These are phyloP conservation scores for Haplosporangium gracile DNA, from an alignment of 192 early-diverging fungal genomes.

Conservation along the genomic window DNA sequence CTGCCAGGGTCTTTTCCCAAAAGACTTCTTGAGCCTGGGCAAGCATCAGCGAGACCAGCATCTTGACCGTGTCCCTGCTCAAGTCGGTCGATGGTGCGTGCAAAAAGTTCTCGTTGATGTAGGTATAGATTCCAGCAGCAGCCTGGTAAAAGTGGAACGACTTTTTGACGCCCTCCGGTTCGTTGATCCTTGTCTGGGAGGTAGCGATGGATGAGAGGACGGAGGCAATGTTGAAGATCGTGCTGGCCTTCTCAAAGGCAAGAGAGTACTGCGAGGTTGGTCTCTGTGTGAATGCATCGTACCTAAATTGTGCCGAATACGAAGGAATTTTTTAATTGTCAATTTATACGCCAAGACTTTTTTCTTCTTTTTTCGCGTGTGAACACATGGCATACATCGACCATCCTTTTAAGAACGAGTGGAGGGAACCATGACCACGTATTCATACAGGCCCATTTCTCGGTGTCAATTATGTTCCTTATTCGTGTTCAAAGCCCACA, in stretches of 20 bases:
- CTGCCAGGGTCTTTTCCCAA: slow-evolving; percentile 85
- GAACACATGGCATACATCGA: background rate
- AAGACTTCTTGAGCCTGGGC: slow-evolving; percentile 97
- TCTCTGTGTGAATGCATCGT: slow-evolving; percentile 89
- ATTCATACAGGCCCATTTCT: background rate
- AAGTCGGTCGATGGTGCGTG: slow-evolving; percentile 96
- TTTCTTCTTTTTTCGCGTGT: background rate
- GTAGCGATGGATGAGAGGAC: slow-evolving; percentile 82
- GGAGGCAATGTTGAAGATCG: slow-evolving; percentile 95
- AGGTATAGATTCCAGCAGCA: slow-evolving; percentile 93
- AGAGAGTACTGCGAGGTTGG: slow-evolving; percentile 90
- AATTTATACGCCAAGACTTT: slow-evolving; percentile 45
- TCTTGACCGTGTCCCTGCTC: slow-evolving; percentile 89
- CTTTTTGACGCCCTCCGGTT: slow-evolving; percentile 80
- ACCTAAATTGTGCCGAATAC: slow-evolving; percentile 37
- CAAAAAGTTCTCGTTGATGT: slow-evolving; percentile 98
- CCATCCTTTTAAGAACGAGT: background rate
- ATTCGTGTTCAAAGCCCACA: background rate
- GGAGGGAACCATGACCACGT: slow-evolving; percentile 8
- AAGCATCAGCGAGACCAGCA: slow-evolving; percentile 88
- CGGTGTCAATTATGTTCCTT: background rate
- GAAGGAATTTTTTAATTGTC: background rate
- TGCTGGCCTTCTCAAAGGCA: slow-evolving; percentile 97
- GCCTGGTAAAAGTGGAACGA: slow-evolving; percentile 94
- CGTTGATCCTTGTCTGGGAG: slow-evolving; percentile 76